Conservation (phyloP, 2,329 filamentous ascomycete species). For the Fusarium zealandicum region DNA sequence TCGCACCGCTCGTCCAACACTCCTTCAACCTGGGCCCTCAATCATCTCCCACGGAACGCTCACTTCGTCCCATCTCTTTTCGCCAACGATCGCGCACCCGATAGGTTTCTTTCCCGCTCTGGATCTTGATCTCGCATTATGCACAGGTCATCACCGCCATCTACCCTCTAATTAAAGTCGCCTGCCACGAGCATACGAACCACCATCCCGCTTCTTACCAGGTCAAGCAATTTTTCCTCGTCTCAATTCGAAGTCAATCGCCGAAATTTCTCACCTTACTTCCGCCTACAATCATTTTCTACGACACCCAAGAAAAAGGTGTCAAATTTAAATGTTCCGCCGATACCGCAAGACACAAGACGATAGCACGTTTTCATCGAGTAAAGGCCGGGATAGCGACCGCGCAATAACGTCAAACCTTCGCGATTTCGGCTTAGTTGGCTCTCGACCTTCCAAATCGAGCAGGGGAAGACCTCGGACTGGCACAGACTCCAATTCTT, state of each 20-base stretch:
- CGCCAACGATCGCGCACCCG: slow-evolving; percentile 4
- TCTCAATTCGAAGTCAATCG: slow-evolving; percentile 9
- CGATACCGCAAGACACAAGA: slow-evolving; percentile 45
- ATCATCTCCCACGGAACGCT: neutral
- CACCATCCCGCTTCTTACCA: slow-evolving; percentile 17
- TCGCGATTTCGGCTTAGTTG: slow-evolving; percentile 42
- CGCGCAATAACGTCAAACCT: slow-evolving; percentile 39
- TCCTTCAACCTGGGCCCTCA: slow-evolving; percentile 11
- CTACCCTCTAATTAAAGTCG: slow-evolving; percentile 27
- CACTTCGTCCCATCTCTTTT: neutral
- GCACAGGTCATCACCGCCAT: slow-evolving; percentile 29
- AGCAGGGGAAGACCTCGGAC: slow-evolving; percentile 39
- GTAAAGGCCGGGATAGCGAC: slow-evolving; percentile 31
- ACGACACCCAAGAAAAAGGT: slow-evolving; percentile 25
- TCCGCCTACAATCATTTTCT: neutral
- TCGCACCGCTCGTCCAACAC: slow-evolving; percentile 13
- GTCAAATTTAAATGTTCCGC: slow-evolving; percentile 49
- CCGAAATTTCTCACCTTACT: neutral
- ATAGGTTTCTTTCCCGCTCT: slow-evolving; percentile 1
- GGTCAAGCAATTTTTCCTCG: slow-evolving; percentile 3
- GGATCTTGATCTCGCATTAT: slow-evolving; percentile 29
- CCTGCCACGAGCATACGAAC: slow-evolving; percentile 21
- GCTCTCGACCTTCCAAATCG: slow-evolving; percentile 34
- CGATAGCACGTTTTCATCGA: slow-evolving; percentile 33
- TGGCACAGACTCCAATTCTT: slow-evolving; percentile 37